Percentiles rank a stretch among this genome's conserved stretches.
These are phyloP conservation scores for Russula ochroleuca DNA, from an alignment of 768 basidiomycete genomes.

Conservation along the genomic window DNA sequence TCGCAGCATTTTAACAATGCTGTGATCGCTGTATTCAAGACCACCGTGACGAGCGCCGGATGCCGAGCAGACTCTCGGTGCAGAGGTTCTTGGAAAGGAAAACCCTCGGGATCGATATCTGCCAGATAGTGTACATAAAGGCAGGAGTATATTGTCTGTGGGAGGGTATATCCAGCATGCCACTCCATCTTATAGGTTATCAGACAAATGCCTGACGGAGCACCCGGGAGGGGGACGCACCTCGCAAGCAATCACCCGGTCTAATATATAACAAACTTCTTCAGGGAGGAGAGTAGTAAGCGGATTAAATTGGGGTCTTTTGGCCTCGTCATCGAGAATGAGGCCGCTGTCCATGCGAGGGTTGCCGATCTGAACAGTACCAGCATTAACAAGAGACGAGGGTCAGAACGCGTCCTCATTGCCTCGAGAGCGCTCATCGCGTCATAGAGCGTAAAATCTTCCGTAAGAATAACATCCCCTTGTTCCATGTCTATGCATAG, in stretches of 20 bases:
- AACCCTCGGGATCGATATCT: conserved; percentile 55
- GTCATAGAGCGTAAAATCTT: conserved; percentile 71
- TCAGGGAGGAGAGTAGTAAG: conserved; percentile 60
- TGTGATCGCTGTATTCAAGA: conserved; percentile 61
- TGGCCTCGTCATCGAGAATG: conserved; percentile 38
- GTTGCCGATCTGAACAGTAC: conserved; percentile 68
- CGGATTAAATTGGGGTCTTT: conserved; percentile 56
- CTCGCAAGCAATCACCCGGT: conserved; percentile 73
- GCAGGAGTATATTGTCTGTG: conserved; percentile 80
- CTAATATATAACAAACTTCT: conserved; percentile 87
- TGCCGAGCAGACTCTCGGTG: conserved; percentile 47
- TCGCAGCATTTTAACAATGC: conserved; percentile 80
- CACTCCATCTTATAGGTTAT: conserved; percentile 65
- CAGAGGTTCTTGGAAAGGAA: conserved; percentile 31
- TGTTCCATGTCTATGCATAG: conserved; percentile 52
- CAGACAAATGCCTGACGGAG: conserved; percentile 20
- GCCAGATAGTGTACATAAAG: conserved; percentile 64
- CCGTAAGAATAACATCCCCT: conserved; percentile 59
- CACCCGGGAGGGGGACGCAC: conserved; percentile 39
- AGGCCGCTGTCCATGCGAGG: conserved; percentile 85
- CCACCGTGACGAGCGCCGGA: conserved; percentile 57
- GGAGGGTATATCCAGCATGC: conserved; percentile 80
- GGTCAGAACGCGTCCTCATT: conserved; percentile 30
- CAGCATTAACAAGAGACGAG: conserved; percentile 13
- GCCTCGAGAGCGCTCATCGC: conserved; percentile 95